Conservation (phyloP, 495 filamentous ascomycete species). For the Tuber indicum region DNA sequence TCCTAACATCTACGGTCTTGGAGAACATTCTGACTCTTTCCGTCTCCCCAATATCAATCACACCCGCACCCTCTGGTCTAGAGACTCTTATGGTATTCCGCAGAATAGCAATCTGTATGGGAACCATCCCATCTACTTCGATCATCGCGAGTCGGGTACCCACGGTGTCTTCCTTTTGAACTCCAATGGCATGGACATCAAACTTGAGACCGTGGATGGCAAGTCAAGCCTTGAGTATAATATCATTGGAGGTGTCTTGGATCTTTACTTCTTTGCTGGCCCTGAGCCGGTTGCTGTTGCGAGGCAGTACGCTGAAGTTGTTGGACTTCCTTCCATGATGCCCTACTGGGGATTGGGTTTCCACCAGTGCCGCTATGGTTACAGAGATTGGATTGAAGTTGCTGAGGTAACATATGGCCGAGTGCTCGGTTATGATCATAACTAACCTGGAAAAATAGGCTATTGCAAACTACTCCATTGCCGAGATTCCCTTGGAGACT, state of each 20-base stretch:
- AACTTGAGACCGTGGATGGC: constrained; percentile 58
- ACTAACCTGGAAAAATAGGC: constrained; percentile 42
- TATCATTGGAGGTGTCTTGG: constrained; percentile 69
- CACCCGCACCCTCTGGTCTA: constrained; percentile 72
- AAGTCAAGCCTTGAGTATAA: constrained; percentile 82
- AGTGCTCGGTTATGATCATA: not conserved
- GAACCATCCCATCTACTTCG: constrained; percentile 77
- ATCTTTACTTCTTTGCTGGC: constrained; percentile 78
- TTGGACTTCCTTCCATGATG: constrained; percentile 67
- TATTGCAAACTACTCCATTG: constrained; percentile 69
- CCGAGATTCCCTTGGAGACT: constrained; percentile 73
- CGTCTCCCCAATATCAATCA: constrained; percentile 66
- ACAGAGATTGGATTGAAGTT: constrained; percentile 67
- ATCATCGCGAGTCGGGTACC: constrained; percentile 62
- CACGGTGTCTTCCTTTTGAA: constrained; percentile 81
- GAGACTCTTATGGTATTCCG: constrained; percentile 63
- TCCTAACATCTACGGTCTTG: constrained; percentile 71
- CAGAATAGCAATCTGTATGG: constrained; percentile 73
- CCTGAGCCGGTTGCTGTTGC: constrained; percentile 65
- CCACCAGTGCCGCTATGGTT: constrained; percentile 79
- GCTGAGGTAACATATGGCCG: constrained; percentile 49
- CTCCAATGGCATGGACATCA: constrained; percentile 82
- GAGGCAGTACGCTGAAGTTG: constrained; percentile 65
- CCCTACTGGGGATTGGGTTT: constrained; percentile 82
- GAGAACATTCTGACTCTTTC: constrained; percentile 71